Conservation (phyloP, 257 asterid genomes). For the Nicotiana obtusifolia region DNA sequence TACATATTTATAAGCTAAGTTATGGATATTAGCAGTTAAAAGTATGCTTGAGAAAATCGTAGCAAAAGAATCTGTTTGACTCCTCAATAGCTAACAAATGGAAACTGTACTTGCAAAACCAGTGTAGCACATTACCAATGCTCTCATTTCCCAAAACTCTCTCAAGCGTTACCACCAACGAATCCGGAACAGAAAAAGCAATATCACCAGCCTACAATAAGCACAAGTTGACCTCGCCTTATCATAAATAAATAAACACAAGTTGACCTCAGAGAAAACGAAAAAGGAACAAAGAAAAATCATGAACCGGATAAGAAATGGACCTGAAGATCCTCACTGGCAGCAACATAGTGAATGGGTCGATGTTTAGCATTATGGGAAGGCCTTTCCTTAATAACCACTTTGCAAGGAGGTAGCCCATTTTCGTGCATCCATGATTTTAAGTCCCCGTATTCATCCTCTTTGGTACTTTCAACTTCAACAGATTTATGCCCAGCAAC, state of each 20-base stretch:
- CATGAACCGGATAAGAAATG: background rate
- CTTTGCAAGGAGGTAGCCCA: slow-evolving; percentile 89
- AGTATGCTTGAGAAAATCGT: background rate
- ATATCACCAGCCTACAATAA: slow-evolving; percentile 67
- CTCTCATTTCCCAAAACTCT: slow-evolving; percentile 90
- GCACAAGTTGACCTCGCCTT: background rate
- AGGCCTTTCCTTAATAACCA: slow-evolving; percentile 67
- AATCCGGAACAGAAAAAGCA: slow-evolving; percentile 74
- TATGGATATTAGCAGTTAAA: background rate
- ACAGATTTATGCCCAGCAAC: slow-evolving; percentile 36
- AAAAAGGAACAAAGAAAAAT: background rate
- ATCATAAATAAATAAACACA: background rate
- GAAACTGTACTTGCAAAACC: background rate
- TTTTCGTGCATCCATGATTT: slow-evolving; percentile 88
- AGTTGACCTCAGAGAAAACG: background rate
- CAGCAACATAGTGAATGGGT: slow-evolving; percentile 87
- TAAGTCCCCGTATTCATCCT: slow-evolving; percentile 48
- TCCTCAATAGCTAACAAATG: background rate
- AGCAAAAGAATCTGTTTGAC: background rate
- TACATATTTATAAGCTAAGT: background rate
- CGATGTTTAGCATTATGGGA: slow-evolving; percentile 51
- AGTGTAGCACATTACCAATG: slow-evolving; percentile 49
- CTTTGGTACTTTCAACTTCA: slow-evolving; percentile 34
- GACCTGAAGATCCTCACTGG: slow-evolving; percentile 92
- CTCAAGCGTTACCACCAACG: slow-evolving; percentile 94